Evolutionary conservation across 2,329 filamentous ascomycete species (phyloP).

Genomic region (Karstenula rhodostoma): DNA sequence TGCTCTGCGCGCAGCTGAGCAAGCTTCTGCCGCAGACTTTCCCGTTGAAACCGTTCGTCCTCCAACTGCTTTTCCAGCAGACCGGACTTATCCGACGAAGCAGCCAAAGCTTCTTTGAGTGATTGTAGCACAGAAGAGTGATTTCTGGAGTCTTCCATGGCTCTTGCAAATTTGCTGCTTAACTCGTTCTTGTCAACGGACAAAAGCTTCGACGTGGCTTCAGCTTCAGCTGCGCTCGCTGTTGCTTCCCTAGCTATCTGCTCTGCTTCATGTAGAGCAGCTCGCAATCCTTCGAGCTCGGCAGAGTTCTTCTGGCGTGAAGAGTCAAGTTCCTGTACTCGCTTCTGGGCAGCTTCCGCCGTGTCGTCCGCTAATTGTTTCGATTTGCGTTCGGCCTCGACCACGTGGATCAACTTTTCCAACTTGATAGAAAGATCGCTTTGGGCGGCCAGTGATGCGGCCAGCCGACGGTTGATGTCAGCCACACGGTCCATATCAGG

Average conservation of each 20-base stretch:
- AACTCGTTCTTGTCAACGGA: conserved; percentile 86
- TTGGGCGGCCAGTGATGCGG: conserved; percentile 79
- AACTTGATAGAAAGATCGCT: conserved; percentile 81
- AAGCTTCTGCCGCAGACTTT: conserved; percentile 79
- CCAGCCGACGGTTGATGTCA: conserved; percentile 83
- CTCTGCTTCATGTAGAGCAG: conserved; percentile 83
- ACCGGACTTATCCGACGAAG: conserved; percentile 78
- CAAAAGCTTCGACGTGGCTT: conserved; percentile 77
- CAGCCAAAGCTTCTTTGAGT: conserved; percentile 77
- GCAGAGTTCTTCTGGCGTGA: conserved; percentile 84
- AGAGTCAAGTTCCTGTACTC: conserved; percentile 82
- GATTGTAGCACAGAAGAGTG: conserved; percentile 76
- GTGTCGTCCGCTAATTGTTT: conserved; percentile 90
- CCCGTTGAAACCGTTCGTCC: conserved; percentile 80
- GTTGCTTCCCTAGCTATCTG: conserved; percentile 82
- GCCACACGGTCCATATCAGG: conserved; percentile 72
- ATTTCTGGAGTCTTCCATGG: conserved; percentile 71
- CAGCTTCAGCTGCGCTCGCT: conserved; percentile 77
- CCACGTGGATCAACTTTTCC: conserved; percentile 72
- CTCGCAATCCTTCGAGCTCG: conserved; percentile 84
- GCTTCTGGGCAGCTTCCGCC: conserved; percentile 79
- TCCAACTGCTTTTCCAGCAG: conserved; percentile 82
- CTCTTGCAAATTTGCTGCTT: conserved; percentile 71
- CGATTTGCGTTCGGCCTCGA: conserved; percentile 81
- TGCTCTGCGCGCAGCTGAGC: conserved; percentile 81